Evolutionary conservation across 108 stramenopile genomes (phyloP).

Genomic region (Fragilaria radians): DNA sequence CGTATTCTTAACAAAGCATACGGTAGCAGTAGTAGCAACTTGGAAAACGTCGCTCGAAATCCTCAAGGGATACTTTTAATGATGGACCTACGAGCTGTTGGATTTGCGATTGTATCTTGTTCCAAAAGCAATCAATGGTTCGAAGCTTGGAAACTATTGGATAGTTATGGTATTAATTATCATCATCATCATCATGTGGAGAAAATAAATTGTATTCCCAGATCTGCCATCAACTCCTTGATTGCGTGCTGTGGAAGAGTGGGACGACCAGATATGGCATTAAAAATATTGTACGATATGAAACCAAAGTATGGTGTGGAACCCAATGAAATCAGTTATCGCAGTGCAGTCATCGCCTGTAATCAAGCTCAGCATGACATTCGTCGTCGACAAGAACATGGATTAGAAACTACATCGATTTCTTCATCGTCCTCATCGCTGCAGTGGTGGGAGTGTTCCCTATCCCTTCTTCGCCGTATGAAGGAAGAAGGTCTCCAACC

Average conservation of each 20-base stretch:
- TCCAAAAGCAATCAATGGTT: conserved; percentile 43
- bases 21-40: conserved; percentile 57
- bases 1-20: conserved; percentile 44
- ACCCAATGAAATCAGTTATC: conserved; percentile 44
- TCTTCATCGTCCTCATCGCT: neutral
- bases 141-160: conserved; percentile 53
- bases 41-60: conserved; percentile 24
- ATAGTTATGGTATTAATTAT: conserved; percentile 34
- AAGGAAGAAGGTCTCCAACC: conserved; percentile 56
- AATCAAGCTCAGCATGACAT: conserved; percentile 62
- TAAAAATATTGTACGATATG: conserved; percentile 55
- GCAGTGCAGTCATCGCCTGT: conserved; percentile 65
- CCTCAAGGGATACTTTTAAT: too few species aligned
- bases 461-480: conserved; percentile 63
- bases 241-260: conserved; percentile 56
- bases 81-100: conserved; percentile 41
- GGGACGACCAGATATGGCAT: conserved; percentile 53
- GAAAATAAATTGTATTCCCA: neutral
- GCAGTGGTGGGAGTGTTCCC: conserved; percentile 68
- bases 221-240: conserved; percentile 48
- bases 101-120: conserved; percentile 37
- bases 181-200: conserved; percentile 3
- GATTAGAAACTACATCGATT: neutral
- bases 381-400: neutral
- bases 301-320: conserved; percentile 20